Evolutionary conservation across 371 early-diverging fungal species (phyloP).

Genomic region (Mortierella sp.): DNA sequence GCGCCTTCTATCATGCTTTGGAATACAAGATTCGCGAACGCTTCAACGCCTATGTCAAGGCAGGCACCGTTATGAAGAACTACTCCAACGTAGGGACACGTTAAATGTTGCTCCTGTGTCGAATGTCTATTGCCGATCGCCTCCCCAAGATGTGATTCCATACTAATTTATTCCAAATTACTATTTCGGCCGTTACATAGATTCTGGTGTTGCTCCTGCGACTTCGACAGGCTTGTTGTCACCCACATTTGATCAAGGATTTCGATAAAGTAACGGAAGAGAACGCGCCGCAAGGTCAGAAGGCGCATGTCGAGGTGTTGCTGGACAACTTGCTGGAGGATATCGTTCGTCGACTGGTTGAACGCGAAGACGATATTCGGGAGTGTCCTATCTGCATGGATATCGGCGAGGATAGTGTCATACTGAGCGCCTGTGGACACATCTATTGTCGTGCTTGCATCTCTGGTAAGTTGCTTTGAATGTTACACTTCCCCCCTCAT

Average conservation of each 20-base stretch:
- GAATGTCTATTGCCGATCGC: background rate
- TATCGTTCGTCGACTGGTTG: constrained; percentile 62
- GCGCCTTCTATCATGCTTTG: constrained; percentile 72
- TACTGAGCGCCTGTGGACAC: constrained; percentile 51
- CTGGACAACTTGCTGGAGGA: constrained; percentile 35
- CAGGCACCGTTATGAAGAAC: constrained; percentile 63
- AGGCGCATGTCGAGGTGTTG: constrained; percentile 22
- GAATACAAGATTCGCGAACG: constrained; percentile 62
- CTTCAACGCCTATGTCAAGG: constrained; percentile 60
- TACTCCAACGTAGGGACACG: constrained; percentile 65
- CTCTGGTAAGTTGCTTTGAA: constrained; percentile 23
- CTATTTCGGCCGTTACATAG: constrained; percentile 3
- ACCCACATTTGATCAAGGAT: constrained; percentile 73
- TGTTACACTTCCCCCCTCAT: background rate
- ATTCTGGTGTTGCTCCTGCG: constrained; percentile 66
- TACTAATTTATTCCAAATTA: background rate
- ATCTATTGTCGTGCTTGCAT: constrained; percentile 55
- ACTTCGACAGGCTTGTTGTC: constrained; percentile 77
- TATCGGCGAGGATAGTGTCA: constrained; percentile 48
- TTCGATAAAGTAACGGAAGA: constrained; percentile 71
- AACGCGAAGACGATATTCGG: constrained; percentile 59
- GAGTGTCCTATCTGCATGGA: constrained; percentile 59
- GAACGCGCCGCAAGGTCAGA: constrained; percentile 47
- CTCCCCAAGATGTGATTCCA: background rate
- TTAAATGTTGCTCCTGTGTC: background rate